Conservation (phyloP, 768 basidiomycete genomes). For the Termitomyces sp. region DNA sequence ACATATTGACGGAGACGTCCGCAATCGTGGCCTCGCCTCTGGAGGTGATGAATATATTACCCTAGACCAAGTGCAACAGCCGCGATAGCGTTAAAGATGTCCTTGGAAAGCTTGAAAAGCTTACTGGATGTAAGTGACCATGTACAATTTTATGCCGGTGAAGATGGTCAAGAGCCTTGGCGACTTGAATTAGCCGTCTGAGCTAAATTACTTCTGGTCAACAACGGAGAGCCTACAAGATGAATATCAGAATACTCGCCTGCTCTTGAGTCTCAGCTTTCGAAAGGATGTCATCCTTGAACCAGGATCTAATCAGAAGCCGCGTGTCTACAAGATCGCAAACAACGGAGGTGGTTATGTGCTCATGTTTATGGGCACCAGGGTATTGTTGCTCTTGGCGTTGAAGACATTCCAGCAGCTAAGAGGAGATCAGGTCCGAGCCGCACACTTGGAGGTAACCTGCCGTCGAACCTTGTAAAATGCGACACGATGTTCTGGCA, state of each 20-base stretch:
- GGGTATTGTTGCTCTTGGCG: neutral
- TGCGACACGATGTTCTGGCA: neutral
- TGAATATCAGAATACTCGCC: neutral
- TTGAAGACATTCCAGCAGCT: neutral
- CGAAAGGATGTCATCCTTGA: neutral
- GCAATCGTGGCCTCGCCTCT: neutral
- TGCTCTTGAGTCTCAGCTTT: neutral
- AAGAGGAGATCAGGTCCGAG: neutral
- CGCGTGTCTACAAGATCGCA: neutral
- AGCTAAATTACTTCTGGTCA: neutral
- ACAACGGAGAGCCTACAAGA: neutral
- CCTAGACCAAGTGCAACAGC: neutral
- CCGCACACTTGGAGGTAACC: too few relatives aligned
- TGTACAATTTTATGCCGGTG: neutral
- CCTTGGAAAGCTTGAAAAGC: neutral
- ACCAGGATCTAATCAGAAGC: neutral
- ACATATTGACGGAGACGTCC: conserved; percentile 2
- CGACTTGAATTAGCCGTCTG: neutral
- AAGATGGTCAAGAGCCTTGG: neutral
- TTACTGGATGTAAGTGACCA: neutral
- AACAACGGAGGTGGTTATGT: neutral
- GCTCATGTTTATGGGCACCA: neutral
- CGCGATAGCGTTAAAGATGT: neutral
- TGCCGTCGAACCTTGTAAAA: neutral
- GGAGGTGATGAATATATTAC: neutral